Evolutionary conservation across 2,329 filamentous ascomycete genomes (phyloP), one percentile per base, ranked within the genome.

Genomic region (Colletotrichum sp.): DNA sequence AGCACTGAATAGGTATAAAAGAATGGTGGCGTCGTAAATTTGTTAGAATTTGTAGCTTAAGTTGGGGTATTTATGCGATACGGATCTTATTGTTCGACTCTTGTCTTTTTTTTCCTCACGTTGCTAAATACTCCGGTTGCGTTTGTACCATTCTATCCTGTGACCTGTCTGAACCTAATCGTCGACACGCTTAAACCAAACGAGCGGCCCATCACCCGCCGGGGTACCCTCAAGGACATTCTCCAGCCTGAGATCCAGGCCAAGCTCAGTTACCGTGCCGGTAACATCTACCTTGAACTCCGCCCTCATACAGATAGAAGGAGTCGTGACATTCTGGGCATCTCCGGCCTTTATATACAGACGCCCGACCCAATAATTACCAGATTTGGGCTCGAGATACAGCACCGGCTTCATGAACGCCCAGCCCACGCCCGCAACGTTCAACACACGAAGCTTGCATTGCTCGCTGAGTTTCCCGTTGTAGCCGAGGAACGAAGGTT

Each of bases 321-420:
- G 69, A 2, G 26, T 34, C 4, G 16, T 34, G 8, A 36, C 12
- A 2, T 39, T 8, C n/a, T 10, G 8, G 5, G 2, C 7, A 1
- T 24, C n/a, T 3, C 9, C 30, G 6, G 26, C 21, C 4, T 49
- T 39, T 5, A 34, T 8, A 5, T 62, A 75, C 2, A 6, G 62
- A 6, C 69, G 62, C 3, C 62, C 78, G 7, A 81, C 71, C 79
- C 80, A 82, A 8, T 59, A 77, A 10, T 74, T 71, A 2, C 78
- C 79, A 7, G 78, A 80, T 68, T 79, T 80, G 18, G 69, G 55
- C 21, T 77, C 71, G 8, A 78, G 72, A 28, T 72, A 75, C 4
- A 72, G 16, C 2, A 15, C 13, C 10, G 69, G 39, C 13, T 57
- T 32, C 8, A 75, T 55, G 69, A 72, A 72, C 36, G 36, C 36